Conservation (phyloP, 2,329 filamentous ascomycete genomes). For the Calonectria hongkongensis region DNA sequence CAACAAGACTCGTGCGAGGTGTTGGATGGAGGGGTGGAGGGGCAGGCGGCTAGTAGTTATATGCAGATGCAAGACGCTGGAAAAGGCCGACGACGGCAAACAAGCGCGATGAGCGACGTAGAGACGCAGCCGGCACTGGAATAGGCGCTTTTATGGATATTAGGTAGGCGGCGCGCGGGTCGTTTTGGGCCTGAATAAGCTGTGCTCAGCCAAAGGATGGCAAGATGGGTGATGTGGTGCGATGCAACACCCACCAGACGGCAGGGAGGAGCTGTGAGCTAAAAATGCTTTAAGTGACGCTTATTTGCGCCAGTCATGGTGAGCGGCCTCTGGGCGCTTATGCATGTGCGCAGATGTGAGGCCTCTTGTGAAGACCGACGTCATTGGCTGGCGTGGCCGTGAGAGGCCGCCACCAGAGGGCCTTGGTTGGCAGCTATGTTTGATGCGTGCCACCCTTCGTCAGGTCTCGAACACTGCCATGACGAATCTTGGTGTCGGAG, state of each 20-base stretch:
- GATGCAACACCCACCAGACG: constrained; percentile 22
- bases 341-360: constrained; percentile 50
- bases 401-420: constrained; percentile 31
- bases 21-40: constrained; percentile 27
- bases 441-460: constrained; percentile 1
- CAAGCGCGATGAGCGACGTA: constrained; percentile 52
- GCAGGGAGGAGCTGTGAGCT: constrained; percentile 25
- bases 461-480: constrained; percentile 20
- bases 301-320: constrained; percentile 22
- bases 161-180: constrained; percentile 36
- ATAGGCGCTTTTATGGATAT: constrained; percentile 28
- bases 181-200: constrained; percentile 39
- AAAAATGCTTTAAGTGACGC: constrained; percentile 32
- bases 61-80: constrained; percentile 31
- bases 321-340: constrained; percentile 52
- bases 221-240: constrained; percentile 16
- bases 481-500: constrained; percentile 20
- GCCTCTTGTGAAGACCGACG: constrained; percentile 47
- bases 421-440: constrained; percentile 13
- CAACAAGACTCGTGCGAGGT: constrained; percentile 6
- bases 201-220: constrained; percentile 28
- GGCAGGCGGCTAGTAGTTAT: constrained; percentile 33
- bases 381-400: constrained; percentile 33
- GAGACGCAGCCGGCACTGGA: constrained; percentile 11
- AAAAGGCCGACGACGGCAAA: constrained; percentile 29